Evolutionary conservation across 139 green algal genomes (phyloP).

Genomic region (Chlorella vulgaris): DNA sequence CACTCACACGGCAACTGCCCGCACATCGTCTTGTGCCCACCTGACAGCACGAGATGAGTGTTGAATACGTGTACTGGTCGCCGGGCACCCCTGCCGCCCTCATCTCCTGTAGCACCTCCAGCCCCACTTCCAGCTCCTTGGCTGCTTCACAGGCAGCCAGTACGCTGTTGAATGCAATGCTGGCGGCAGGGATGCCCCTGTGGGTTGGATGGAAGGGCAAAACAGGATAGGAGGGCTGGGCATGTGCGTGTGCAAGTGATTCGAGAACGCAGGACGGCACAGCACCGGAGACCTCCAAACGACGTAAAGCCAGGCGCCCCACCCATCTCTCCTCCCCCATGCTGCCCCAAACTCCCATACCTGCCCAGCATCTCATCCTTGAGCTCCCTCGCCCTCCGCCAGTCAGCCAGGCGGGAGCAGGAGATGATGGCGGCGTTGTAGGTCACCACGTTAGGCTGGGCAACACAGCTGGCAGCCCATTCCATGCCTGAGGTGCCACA

Average conservation of each 20-base stretch:
- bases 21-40: too few relatives aligned
- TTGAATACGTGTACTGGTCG: conserved; percentile 32
- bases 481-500: conserved; percentile 26
- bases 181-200: conserved; percentile 14
- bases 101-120: conserved; percentile 37
- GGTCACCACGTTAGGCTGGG: conserved; percentile 27
- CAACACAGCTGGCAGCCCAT: not conserved
- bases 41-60: conserved; percentile 24
- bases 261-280: too few relatives aligned
- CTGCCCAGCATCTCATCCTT: conserved; percentile 24
- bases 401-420: conserved; percentile 28
- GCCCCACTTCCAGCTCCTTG: conserved; percentile 16
- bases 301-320: too few relatives aligned
- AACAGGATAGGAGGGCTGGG: too few relatives aligned
- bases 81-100: conserved; percentile 11
- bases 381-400: conserved; percentile 21
- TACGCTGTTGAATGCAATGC: conserved; percentile 27
- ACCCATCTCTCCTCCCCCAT: too few relatives aligned
- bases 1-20: too few relatives aligned
- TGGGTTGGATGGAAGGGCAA: not conserved
- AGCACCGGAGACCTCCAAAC: too few relatives aligned
- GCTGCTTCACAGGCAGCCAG: conserved; percentile 36
- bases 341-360: too few relatives aligned
- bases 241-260: too few relatives aligned
- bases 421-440: conserved; percentile 28